Evolutionary conservation across 2,329 filamentous ascomycete genomes (phyloP).

Genomic region (Paecilomyces variotii): DNA sequence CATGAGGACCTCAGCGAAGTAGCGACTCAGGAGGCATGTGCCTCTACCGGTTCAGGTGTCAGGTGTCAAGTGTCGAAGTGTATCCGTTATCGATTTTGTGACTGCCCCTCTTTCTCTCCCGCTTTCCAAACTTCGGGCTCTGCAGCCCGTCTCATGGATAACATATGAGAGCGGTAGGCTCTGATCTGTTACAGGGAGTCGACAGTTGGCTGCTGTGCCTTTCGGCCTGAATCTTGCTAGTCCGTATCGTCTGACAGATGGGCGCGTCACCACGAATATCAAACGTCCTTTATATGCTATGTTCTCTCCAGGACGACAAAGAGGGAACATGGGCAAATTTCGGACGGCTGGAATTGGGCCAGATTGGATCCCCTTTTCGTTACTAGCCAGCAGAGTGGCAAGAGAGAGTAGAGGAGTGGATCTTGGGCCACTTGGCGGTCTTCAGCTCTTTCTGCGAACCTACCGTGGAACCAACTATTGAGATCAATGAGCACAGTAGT

Average conservation of each 20-base stretch:
- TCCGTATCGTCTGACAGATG: neutral
- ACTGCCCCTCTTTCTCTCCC: neutral
- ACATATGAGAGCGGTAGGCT: neutral
- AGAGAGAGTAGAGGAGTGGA: neutral
- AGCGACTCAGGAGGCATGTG: neutral
- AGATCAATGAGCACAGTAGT: neutral
- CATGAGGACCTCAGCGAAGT: neutral
- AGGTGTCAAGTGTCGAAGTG: neutral
- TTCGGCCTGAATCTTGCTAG: neutral
- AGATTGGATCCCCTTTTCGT: neutral
- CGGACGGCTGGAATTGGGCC: neutral
- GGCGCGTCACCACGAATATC: neutral
- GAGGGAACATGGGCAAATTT: neutral
- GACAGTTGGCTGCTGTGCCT: neutral
- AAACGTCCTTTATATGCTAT: neutral
- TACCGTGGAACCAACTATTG: neutral
- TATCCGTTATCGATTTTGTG: neutral
- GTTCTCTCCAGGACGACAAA: neutral
- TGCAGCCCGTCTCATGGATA: neutral
- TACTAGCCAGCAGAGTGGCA: neutral
- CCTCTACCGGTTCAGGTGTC: neutral
- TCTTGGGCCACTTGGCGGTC: neutral
- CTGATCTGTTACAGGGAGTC: neutral
- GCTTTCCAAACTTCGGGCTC: neutral
- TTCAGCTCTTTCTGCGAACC: neutral